Evolutionary conservation across 2,329 filamentous ascomycete genomes (phyloP), one percentile per base, ranked within the genome.

Genomic region (Thelonectria rubi): DNA sequence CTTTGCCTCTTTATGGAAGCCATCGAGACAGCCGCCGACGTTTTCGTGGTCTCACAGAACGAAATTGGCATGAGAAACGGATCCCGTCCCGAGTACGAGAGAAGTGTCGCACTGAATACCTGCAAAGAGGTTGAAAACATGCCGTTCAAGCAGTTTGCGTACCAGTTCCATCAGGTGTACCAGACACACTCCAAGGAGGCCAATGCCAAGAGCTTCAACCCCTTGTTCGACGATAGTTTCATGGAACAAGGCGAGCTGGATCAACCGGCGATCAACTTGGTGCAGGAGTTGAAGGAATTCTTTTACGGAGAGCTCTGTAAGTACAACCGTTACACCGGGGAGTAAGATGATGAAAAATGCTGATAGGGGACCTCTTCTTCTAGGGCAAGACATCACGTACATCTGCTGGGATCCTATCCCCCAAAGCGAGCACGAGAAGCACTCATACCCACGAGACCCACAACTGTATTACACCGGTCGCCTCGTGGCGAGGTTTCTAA

Each of bases 1-100:
- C 78, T 87, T 30, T 86, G 84, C 64, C 76, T 87, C 39, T 85
- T 86, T 70, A 86, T 87, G 84, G 85, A 87, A 74, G 75, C 81
- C 21, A 80, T 86, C 53, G 84, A 86, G 74, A 77, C 80, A 30
- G 80, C 83, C 8, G 78, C 83, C 32, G 84, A 87, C 73, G 76
- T 76, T 9, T 86, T 84, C 66, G 80, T 83, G 51, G 74, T 83
- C 11, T 77, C 80, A 26, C 78, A 84, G 65, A 85, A 83, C 69
- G 82, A 86, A 73, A 77, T 84, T 67, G 75, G 76, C 60, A 67
- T 80, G 58, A 77, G 78, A 42, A 78, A 77, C 60, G 72, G 72
- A n/a, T 68, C 72, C 21, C 68, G 73, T 24, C 75, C 78, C 7
- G 71, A 71, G 68, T 80, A 77, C 69, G 73, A 75, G 57, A 79